Conservation (phyloP, 192 early-diverging fungal species). For the Entomortierella lignicola region DNA sequence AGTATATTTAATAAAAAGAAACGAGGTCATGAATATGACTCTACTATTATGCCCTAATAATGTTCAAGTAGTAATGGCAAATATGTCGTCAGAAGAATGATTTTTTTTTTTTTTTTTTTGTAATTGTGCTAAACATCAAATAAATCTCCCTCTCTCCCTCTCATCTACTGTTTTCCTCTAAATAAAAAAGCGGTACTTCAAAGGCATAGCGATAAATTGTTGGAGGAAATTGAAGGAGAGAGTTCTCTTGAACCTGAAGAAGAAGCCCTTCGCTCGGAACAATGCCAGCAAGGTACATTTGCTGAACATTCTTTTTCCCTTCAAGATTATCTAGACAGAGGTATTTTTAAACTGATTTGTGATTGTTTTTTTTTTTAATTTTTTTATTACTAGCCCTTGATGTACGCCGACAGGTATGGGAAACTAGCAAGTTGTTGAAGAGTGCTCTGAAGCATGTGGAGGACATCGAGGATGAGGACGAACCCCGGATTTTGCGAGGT, state of each 20-base stretch:
- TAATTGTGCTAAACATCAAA: no score
- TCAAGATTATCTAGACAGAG: not conserved
- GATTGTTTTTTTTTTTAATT: conserved; percentile 1
- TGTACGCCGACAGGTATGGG: conserved; percentile 25
- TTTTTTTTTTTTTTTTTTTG: not conserved
- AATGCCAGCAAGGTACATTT: conserved; percentile 29
- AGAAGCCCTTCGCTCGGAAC: conserved; percentile 9
- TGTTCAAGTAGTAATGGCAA: no score
- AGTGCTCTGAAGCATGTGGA: conserved; percentile 39
- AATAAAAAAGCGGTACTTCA: conserved; percentile 20
- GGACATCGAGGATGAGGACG: conserved; percentile 49
- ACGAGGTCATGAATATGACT: not conserved
- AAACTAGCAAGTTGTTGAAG: conserved; percentile 24
- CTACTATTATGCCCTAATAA: not conserved
- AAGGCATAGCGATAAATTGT: conserved; percentile 30
- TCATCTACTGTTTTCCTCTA: not conserved
- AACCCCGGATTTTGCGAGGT: conserved; percentile 32
- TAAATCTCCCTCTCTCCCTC: not conserved
- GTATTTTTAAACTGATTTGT: no score
- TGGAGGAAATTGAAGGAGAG: conserved; percentile 23
- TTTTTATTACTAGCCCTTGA: not conserved
- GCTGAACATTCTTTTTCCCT: not conserved
- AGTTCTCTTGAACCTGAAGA: conserved; percentile 5
- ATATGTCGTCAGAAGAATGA: not conserved
- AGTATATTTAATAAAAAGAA: conserved; percentile 5